Evolutionary conservation across 345 rosid species (phyloP), one percentile per base, ranked within the genome.

Genomic region (Clausena lansium): DNA sequence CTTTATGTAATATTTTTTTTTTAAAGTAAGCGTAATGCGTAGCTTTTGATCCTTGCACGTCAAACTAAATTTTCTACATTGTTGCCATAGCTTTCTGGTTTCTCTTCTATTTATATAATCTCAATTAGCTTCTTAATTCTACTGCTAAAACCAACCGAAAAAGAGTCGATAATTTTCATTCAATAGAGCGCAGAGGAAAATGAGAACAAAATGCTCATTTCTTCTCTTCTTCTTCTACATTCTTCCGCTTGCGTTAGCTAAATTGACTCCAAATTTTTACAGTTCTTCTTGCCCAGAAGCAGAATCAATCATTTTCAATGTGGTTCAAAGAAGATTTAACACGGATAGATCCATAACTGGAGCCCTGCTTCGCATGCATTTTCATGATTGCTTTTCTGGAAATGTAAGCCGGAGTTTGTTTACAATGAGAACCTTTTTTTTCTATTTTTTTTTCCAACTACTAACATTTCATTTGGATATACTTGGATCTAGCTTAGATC

Each of bases 301-400:
- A 0, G 95, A 93, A 76, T 81, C 89, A 60, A 91, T 91, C 25
- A 79, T 93, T 13, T 75, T 69, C 4, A 75, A 64, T 61, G 33
- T 79, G 1, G 92, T 93, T 58, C 74, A 79, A 71, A 83, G 78
- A 52, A 78, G 86, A 33, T 91, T 90, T 70, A 64, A 4, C 0
- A 11, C 67, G 0, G 91, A 90, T 55, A 83, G 24, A 30, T 88
- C 92, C 41, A 77, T 91, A 63, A 79, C 91, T 0, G 87, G 95
- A 0, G 93, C 93, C 62, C 80, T 94, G 87, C 97, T 94, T 76
- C 96, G 93, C 80, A 87, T 91, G 95, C 97, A 93, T 79, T 94
- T 93, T 67, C 97, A 94, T 64, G 97, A 94, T 66, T 93, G 97
- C 76, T 93, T 93, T 54, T 89, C 91, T 74, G 50, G 50, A 45